Evolutionary conservation across 345 rosid genomes (phyloP).

Genomic region (Salix brachista): DNA sequence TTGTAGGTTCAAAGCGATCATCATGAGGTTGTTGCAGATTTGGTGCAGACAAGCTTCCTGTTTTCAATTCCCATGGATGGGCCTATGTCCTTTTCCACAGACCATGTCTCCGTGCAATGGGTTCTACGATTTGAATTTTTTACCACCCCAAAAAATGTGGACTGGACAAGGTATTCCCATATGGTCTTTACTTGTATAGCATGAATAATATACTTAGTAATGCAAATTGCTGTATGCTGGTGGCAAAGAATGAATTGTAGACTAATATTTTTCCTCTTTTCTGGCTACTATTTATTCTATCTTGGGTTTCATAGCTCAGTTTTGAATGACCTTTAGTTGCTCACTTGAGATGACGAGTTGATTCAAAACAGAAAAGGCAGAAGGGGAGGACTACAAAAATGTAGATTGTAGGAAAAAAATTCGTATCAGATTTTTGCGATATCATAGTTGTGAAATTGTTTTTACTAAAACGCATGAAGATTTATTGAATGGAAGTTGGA

Average conservation of each 20-base stretch:
- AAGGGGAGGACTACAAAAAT: not conserved
- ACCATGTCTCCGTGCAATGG: slow-evolving; percentile 81
- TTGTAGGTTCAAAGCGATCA: slow-evolving; percentile 88
- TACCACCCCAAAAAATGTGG: slow-evolving; percentile 71
- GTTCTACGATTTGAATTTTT: slow-evolving; percentile 85
- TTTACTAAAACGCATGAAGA: not conserved
- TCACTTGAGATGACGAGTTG: not conserved
- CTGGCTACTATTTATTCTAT: too few relatives aligned
- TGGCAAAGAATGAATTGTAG: too few relatives aligned
- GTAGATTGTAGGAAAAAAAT: too few relatives aligned
- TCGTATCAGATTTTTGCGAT: too few relatives aligned
- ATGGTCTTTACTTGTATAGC: not conserved
- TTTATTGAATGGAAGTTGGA: not conserved
- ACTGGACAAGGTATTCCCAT: slow-evolving; percentile 64
- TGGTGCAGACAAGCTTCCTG: slow-evolving; percentile 92
- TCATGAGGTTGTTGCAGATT: slow-evolving; percentile 89
- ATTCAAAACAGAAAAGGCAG: not conserved
- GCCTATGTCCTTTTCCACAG: slow-evolving; percentile 91
- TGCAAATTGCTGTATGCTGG: not conserved
- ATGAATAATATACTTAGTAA: not conserved
- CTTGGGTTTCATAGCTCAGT: not conserved
- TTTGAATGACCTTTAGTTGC: not conserved
- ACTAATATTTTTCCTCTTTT: not conserved
- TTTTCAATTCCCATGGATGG: slow-evolving; percentile 95
- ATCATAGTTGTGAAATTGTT: too few relatives aligned